phyloP scores from a whole-genome alignment of 257 asterid species.

The Osmanthus fragrans region DNA sequence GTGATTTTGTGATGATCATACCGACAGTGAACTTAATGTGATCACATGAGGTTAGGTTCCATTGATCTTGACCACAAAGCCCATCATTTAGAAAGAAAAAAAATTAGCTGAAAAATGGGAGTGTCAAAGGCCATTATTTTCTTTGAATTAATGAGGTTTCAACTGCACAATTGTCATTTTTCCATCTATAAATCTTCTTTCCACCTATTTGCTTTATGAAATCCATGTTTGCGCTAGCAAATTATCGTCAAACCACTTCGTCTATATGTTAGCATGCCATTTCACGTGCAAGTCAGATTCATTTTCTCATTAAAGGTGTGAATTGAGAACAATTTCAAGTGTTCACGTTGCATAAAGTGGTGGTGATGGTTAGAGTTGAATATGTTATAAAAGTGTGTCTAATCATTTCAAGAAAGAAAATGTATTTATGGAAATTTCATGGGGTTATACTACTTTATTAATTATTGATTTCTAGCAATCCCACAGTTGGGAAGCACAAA shows the following conservation, averaged over 20 bases:
- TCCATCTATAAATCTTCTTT: conserved; percentile 43
- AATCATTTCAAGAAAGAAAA: not conserved
- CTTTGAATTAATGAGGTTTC: conserved; percentile 58
- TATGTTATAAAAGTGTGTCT: not conserved
- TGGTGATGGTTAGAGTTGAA: not conserved
- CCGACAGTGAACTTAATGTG: conserved; percentile 57
- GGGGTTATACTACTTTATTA: conserved; percentile 1
- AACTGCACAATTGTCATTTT: conserved; percentile 36
- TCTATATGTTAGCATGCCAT: not conserved
- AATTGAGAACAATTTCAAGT: no score
- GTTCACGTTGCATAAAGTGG: not conserved
- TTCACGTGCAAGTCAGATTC: not conserved
- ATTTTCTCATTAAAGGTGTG: no score
- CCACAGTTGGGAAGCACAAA: conserved; percentile 36
- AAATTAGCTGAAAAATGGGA: conserved; percentile 27
- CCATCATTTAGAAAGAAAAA: not conserved
- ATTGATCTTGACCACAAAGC: conserved; percentile 29
- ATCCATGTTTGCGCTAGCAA: not conserved
- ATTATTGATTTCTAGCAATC: conserved; percentile 15
- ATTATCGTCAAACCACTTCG: not conserved
- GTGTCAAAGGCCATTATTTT: conserved; percentile 46
- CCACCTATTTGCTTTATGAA: conserved; percentile 7
- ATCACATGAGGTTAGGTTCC: conserved; percentile 85
- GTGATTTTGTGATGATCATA: conserved; percentile 23
- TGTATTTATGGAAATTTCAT: not conserved